Evolutionary conservation across 2,329 filamentous ascomycete species (phyloP).

Genomic region (Monilinia laxa): DNA sequence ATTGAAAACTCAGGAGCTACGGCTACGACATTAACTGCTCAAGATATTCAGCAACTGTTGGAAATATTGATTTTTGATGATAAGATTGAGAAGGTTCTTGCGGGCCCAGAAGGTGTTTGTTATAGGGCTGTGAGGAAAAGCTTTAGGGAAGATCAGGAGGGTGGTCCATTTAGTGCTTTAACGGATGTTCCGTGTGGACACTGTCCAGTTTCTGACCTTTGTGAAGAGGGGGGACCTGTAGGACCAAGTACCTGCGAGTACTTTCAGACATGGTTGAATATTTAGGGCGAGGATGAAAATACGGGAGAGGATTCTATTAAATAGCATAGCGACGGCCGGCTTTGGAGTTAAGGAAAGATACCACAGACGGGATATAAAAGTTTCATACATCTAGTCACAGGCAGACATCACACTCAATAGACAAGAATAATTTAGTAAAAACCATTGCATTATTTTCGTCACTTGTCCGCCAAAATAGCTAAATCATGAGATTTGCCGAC

Average conservation of each 20-base stretch:
- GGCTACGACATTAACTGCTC: slow-evolving; percentile 66
- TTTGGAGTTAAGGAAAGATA: slow-evolving; percentile 40
- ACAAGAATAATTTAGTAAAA: slow-evolving; percentile 22
- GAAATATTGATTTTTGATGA: slow-evolving; percentile 89
- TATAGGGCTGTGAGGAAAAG: slow-evolving; percentile 41
- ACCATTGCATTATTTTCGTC: slow-evolving; percentile 23
- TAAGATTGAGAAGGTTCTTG: slow-evolving; percentile 64
- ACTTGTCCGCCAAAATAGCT: slow-evolving; percentile 21
- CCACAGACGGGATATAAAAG: slow-evolving; percentile 27
- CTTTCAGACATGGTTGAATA: slow-evolving; percentile 77
- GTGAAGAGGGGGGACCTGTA: slow-evolving; percentile 85
- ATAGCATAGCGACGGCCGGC: slow-evolving; percentile 38
- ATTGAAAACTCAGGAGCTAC: slow-evolving; percentile 70
- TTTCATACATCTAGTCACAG: background rate
- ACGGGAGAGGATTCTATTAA: slow-evolving; percentile 26
- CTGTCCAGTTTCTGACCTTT: slow-evolving; percentile 92
- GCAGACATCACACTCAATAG: slow-evolving; percentile 3
- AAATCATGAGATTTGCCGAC: slow-evolving; percentile 21
- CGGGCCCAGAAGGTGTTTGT: slow-evolving; percentile 37
- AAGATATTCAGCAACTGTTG: slow-evolving; percentile 80
- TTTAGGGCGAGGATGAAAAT: slow-evolving; percentile 8
- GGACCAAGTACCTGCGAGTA: slow-evolving; percentile 90
- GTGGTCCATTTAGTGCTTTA: slow-evolving; percentile 48
- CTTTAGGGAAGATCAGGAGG: slow-evolving; percentile 41
- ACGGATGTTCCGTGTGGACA: slow-evolving; percentile 87